Evolutionary conservation across 805 yeast genomes (phyloP), one percentile per base, ranked within the genome.

Genomic region (Komagataella populi): DNA sequence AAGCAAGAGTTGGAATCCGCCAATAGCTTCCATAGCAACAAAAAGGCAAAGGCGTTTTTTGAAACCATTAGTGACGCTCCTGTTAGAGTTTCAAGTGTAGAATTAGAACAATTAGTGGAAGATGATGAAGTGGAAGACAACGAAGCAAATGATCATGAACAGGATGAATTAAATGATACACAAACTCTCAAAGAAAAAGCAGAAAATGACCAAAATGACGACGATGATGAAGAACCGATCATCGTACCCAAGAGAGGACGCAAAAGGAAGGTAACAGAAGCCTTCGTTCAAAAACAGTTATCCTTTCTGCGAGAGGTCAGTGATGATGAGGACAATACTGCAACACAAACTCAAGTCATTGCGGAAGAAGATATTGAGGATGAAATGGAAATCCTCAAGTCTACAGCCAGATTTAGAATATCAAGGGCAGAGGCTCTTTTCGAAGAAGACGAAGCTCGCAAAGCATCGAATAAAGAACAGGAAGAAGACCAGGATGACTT

Each of bases 41-140:
- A 78, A 12, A 81, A 74, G 56, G 70, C 85, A 2, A 72, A 73
- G 56, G 87, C 91, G 0, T 85, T 85, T 58, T 84, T 81, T 60
- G 79, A 78, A 44, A 72, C 83, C 17, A 78, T 81, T 52, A 73
- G 80, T 18, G 83, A 51, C 5, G 44, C 5, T 8, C 39, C 39
- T 30, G 14, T 30, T 10, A 30, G 39, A 30, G 39, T 30, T 8
- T 30, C 39, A 44, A 39, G 46, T 18, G 12, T 18, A 45, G 16
- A 23, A 18, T 45, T 48, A 20, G 48, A 48, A 23, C 45, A 23
- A 12, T 10, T 20, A 52, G 54, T 7, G 6, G 45, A 46, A 6
- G 48, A 70, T 3, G 72, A 68, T n/a, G 55, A 59, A 4, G 50
- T 52, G 6, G 54, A 49, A 6, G 48, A 52, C n/a, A 57, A 58